phyloP scores from a whole-genome alignment of 805 yeast genomes.

The Candida oleophila region DNA sequence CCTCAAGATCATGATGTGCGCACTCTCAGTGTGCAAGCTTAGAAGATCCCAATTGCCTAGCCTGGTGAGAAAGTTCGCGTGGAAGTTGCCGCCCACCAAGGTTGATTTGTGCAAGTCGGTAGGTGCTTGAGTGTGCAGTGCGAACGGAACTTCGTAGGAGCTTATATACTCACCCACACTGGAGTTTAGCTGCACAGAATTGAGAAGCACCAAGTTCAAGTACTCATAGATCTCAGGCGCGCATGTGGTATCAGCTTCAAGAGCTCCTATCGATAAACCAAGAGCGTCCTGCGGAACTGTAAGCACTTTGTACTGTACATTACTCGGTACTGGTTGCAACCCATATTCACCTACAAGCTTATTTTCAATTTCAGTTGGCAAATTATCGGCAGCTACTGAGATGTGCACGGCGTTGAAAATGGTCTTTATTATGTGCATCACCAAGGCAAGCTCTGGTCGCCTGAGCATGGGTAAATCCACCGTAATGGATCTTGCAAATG shows the following conservation, averaged over 20 bases:
- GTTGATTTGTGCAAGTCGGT: background rate
- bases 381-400: slow-evolving; percentile 1
- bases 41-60: background rate
- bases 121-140: background rate
- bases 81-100: background rate
- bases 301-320: background rate
- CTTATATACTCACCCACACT: slow-evolving; percentile 7
- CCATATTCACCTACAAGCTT: background rate
- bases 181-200: slow-evolving; percentile 14
- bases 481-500: slow-evolving; percentile 10
- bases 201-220: slow-evolving; percentile 14
- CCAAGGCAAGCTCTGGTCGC: slow-evolving; percentile 5
- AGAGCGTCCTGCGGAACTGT: background rate
- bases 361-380: background rate
- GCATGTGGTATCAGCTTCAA: background rate
- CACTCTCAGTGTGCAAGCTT: background rate
- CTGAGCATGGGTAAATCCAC: slow-evolving; percentile 7
- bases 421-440: slow-evolving; percentile 3
- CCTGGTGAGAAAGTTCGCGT: background rate
- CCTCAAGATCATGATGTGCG: background rate
- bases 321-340: background rate
- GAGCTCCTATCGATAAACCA: background rate
- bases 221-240: slow-evolving; percentile 15
- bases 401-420: slow-evolving; percentile 5
- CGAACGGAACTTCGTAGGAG: background rate